These are phyloP conservation scores for Rhodosporidiobolus odoratus DNA, from an alignment of 768 basidiomycete genomes.

Conservation along the genomic window DNA sequence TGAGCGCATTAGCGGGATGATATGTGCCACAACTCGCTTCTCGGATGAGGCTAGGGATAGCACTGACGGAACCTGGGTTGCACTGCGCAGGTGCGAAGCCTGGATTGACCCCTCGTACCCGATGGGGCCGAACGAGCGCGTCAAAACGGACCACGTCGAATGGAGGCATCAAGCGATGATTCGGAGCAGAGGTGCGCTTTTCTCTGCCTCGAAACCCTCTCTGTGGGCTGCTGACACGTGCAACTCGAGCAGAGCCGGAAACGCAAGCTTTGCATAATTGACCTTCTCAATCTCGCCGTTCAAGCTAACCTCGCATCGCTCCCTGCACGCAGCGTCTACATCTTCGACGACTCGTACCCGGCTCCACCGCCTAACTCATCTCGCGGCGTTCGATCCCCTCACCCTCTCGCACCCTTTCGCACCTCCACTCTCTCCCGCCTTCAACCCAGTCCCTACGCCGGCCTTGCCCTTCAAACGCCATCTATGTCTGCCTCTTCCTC, in stretches of 20 bases:
- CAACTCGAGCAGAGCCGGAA: too few species aligned
- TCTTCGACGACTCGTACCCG: conserved; percentile 28
- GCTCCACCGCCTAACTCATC: background rate
- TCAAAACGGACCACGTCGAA: conserved; percentile 2
- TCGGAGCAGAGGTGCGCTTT: too few species aligned
- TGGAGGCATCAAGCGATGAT: background rate
- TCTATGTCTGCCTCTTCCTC: background rate
- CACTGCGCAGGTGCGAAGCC: too few species aligned
- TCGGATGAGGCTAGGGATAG: too few species aligned
- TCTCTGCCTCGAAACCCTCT: too few species aligned
- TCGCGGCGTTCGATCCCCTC: background rate
- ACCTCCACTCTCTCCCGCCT: background rate
- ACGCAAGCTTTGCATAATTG: too few species aligned
- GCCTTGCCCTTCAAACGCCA: background rate
- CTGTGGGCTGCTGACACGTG: too few species aligned
- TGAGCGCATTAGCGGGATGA: too few species aligned
- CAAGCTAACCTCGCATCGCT: background rate
- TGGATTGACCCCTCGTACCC: background rate
- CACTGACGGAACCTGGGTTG: too few species aligned
- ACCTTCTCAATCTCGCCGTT: too few species aligned
- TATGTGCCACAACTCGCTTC: too few species aligned
- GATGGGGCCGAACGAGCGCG: conserved; percentile 12
- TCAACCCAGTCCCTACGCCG: background rate
- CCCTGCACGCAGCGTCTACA: conserved; percentile 2
- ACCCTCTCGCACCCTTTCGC: conserved; percentile 1